phyloP scores from a whole-genome alignment of 305 asterid genomes.

The Rubia tinctorum region DNA sequence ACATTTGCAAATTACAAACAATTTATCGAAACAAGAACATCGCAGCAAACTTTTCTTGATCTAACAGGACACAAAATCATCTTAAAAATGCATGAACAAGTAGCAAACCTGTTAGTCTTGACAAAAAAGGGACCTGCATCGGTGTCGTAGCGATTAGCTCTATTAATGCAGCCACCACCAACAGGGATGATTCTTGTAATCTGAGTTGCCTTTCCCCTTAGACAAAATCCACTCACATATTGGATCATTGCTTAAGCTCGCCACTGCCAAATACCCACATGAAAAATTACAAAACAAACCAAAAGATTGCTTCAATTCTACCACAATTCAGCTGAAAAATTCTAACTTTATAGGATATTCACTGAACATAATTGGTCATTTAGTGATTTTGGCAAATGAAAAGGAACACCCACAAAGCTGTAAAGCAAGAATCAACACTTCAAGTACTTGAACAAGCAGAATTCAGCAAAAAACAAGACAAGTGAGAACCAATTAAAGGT shows the following conservation, averaged over 20 bases:
- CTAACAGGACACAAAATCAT: background rate
- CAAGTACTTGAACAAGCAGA: background rate
- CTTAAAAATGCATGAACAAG: background rate
- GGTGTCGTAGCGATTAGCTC: constrained; percentile 74
- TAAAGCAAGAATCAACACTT: background rate
- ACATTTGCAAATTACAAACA: too few relatives aligned
- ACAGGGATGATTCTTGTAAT: constrained; percentile 70
- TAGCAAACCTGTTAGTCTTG: constrained; percentile 70
- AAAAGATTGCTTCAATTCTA: background rate
- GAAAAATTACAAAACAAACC: background rate
- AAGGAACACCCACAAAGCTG: background rate
- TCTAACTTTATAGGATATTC: background rate
- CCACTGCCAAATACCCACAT: constrained; percentile 39
- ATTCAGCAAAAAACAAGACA: background rate
- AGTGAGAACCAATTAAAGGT: background rate
- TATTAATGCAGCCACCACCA: constrained; percentile 96
- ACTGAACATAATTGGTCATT: background rate
- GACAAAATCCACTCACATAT: constrained; percentile 85
- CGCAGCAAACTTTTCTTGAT: background rate
- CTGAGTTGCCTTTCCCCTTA: constrained; percentile 85
- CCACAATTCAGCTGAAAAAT: background rate
- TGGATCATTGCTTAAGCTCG: constrained; percentile 79
- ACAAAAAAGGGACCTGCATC: constrained; percentile 89
- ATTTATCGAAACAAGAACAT: background rate
- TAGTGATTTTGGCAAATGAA: background rate